Evolutionary conservation across 495 filamentous ascomycete species (phyloP).

Genomic region (Tuber calosporum): DNA sequence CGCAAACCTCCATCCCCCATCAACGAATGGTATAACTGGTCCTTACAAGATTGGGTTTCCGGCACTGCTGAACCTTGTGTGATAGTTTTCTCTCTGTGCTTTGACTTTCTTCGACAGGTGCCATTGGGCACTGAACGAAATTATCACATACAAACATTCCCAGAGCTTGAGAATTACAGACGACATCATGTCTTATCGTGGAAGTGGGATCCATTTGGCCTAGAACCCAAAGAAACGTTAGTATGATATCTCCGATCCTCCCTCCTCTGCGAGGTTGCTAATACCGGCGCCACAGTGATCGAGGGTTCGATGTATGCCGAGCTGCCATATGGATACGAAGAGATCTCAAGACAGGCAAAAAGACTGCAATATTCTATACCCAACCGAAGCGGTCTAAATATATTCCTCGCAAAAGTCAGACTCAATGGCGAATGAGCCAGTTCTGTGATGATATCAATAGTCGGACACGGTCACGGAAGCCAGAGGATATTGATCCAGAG

Average conservation of each 20-base stretch:
- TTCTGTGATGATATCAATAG: conserved; percentile 26
- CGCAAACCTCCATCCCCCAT: conserved; percentile 19
- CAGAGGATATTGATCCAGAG: neutral
- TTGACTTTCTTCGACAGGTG: conserved; percentile 30
- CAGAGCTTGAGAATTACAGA: conserved; percentile 25
- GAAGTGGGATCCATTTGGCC: conserved; percentile 25
- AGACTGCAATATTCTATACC: conserved; percentile 23
- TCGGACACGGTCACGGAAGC: conserved; percentile 11
- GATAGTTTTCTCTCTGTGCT: conserved; percentile 27
- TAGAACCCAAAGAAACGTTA: conserved; percentile 15
- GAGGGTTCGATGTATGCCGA: conserved; percentile 29
- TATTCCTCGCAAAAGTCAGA: conserved; percentile 12
- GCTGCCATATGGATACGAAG: conserved; percentile 28
- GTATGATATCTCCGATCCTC: neutral
- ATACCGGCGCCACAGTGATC: conserved; percentile 16
- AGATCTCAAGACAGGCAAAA: conserved; percentile 22
- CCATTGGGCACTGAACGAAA: conserved; percentile 20
- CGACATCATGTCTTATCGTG: conserved; percentile 24
- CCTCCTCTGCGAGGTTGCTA: neutral
- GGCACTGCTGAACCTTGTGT: conserved; percentile 9
- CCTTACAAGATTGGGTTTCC: neutral
- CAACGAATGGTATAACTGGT: conserved; percentile 22
- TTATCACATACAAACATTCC: conserved; percentile 25
- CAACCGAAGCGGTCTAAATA: conserved; percentile 25
- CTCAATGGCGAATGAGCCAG: conserved; percentile 31